A percentile compares a stretch with the other conserved stretches of the same genome.
These are phyloP conservation scores for Parsonsia alboflavescens DNA, from an alignment of 257 asterid species.

Conservation along the genomic window DNA sequence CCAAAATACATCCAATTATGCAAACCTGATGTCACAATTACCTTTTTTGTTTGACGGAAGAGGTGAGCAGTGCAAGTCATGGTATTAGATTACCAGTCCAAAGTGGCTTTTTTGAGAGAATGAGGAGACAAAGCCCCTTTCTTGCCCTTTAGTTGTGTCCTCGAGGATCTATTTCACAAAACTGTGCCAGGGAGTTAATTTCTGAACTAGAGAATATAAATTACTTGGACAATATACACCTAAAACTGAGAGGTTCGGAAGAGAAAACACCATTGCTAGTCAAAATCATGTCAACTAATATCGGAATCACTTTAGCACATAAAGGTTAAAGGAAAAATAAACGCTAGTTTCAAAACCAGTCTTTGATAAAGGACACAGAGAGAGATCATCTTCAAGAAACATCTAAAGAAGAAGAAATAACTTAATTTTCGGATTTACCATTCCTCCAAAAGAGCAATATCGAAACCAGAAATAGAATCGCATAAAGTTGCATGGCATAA, in stretches of 20 bases:
- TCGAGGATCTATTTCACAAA: not conserved
- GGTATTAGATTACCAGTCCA: conserved; percentile 26
- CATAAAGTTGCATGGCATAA: not conserved
- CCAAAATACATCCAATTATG: not conserved
- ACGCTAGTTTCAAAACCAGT: not conserved
- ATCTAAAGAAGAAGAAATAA: not conserved
- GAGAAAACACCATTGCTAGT: no score
- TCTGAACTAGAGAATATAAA: not conserved
- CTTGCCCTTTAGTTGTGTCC: not conserved
- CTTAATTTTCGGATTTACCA: not conserved
- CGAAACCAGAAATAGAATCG: not conserved
- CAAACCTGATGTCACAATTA: not conserved
- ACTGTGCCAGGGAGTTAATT: not conserved
- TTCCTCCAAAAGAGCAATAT: not conserved
- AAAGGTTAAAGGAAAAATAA: not conserved
- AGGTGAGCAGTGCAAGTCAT: conserved; percentile 57
- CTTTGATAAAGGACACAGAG: not conserved
- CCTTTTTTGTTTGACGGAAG: conserved; percentile 64
- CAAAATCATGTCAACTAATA: no score
- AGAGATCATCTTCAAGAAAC: no score
- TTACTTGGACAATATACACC: not conserved
- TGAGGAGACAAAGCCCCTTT: conserved; percentile 2
- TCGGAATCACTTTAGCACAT: not conserved
- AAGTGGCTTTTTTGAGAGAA: conserved; percentile 4
- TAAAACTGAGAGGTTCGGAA: not conserved